Base-by-base conservation (phyloP, 1,139 yeast species). In the Nakaseomyces bracarensis region DNA sequence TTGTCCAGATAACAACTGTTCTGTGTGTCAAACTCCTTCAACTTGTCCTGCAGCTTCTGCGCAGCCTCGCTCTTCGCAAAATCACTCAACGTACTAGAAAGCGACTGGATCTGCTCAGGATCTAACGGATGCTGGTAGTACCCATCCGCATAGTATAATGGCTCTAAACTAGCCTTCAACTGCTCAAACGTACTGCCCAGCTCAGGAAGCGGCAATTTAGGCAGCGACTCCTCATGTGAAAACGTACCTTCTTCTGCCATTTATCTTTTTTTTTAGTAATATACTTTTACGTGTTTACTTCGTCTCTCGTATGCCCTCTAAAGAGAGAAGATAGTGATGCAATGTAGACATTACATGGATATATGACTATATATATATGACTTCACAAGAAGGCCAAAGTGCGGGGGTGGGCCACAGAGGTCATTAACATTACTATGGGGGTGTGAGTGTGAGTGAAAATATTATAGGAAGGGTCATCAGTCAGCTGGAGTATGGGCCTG, bases 1-100 rank as follows among this genome's bases (percentile, higher is more conserved):
- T 71, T 69, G 50, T 77, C 78, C 44, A 82, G 60, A 58, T 82
- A 81, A 49, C 84, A 79, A 3, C 69, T 68, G 46, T 74, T 69
- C 13, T 51, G 48, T 14, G 54, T 49, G 8, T 73, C 60, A 19
- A 72, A 69, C 22, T 71, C 66, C 15, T 63, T 54, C 39, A 82
- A 58, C 52, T 79, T 83, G 3, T 58, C 46, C 54, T 82, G 89
- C 41, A 81, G 61, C 26, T 67, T 57, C 16, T 61, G 51, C n/a
- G 78, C 66, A 1, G 65, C 57, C 1, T 65, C 58, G 38, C 74
- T 66, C 14, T 63, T 55, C 25, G 69, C 49, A 49, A 81, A 79
- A 10, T 64, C 63, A 0, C 67, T 55, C 1, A 82, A 65, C 4
- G 42, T 42, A 4, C 39, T 31, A 5, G 47, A 38, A 29, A 59